These are phyloP conservation scores for Huntiella omanensis DNA, from an alignment of 2,329 filamentous ascomycete genomes.

Conservation along the genomic window DNA sequence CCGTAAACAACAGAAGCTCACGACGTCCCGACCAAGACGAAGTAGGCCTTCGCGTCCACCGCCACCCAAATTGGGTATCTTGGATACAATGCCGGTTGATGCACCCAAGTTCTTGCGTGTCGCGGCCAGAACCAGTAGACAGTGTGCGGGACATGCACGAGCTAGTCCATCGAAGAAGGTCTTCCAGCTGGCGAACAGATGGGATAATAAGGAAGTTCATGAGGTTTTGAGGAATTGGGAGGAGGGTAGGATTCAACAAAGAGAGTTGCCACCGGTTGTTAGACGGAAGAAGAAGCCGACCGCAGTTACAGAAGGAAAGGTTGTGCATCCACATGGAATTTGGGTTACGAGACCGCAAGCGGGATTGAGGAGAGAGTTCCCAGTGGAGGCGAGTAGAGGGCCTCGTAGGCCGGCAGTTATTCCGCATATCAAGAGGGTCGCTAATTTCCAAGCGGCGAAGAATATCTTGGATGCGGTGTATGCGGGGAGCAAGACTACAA, in stretches of 20 bases:
- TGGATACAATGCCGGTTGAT: slow-evolving; percentile 35
- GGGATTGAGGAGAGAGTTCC: slow-evolving; percentile 1
- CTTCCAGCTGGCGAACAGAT: slow-evolving; percentile 41
- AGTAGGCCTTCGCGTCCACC: slow-evolving; percentile 5
- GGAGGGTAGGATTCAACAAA: slow-evolving; percentile 25
- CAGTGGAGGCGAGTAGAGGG: neutral
- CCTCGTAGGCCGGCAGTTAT: neutral
- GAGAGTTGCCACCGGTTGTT: slow-evolving; percentile 3
- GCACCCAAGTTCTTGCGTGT: slow-evolving; percentile 41
- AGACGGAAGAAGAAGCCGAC: neutral
- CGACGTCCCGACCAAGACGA: neutral
- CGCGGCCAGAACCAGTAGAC: slow-evolving; percentile 37
- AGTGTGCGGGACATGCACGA: slow-evolving; percentile 29
- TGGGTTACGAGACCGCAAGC: slow-evolving; percentile 5
- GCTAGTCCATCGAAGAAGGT: slow-evolving; percentile 34
- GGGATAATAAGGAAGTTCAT: slow-evolving; percentile 39
- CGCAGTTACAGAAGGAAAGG: neutral
- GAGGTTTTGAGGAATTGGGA: slow-evolving; percentile 37
- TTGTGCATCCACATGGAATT: neutral
- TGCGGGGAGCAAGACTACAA: slow-evolving; percentile 20
- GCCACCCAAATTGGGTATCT: slow-evolving; percentile 36
- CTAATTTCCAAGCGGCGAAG: slow-evolving; percentile 32
- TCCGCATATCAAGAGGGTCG: slow-evolving; percentile 1
- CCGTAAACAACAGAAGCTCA: no score
- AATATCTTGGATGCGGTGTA: slow-evolving; percentile 36